Conservation (phyloP, 495 filamentous ascomycete genomes). For the Astrothelium subdiscretum region DNA sequence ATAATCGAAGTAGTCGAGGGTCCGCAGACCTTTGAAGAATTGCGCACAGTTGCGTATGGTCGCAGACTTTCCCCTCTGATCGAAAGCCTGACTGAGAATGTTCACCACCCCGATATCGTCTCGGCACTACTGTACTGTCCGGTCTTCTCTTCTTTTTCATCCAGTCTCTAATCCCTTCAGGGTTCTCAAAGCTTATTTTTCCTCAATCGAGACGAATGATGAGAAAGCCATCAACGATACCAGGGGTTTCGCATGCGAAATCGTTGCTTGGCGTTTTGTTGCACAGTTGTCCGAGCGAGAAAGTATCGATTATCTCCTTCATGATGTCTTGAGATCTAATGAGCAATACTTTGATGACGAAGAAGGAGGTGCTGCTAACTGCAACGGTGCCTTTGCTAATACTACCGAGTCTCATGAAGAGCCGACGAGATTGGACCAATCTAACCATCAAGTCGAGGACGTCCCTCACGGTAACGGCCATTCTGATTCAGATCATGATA, state of each 20-base stretch:
- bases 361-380: constrained; percentile 9
- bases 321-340: background rate
- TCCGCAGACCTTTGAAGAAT: constrained; percentile 68
- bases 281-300: constrained; percentile 68
- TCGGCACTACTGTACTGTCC: constrained; percentile 61
- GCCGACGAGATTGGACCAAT: background rate
- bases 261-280: constrained; percentile 83
- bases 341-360: background rate
- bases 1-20: constrained; percentile 52
- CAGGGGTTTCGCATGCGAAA: constrained; percentile 76
- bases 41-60: constrained; percentile 54
- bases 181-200: constrained; percentile 64
- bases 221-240: constrained; percentile 63
- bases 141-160: background rate
- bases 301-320: constrained; percentile 58
- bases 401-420: constrained; percentile 7
- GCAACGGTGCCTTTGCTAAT: background rate
- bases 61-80: constrained; percentile 54
- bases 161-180: constrained; percentile 32
- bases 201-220: constrained; percentile 34
- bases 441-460: background rate
- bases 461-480: background rate
- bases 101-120: constrained; percentile 63
- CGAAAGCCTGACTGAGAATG: constrained; percentile 48
- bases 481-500: background rate